Conservation (phyloP, 73 alveolate genomes). For the Paramecium primaurelia region DNA sequence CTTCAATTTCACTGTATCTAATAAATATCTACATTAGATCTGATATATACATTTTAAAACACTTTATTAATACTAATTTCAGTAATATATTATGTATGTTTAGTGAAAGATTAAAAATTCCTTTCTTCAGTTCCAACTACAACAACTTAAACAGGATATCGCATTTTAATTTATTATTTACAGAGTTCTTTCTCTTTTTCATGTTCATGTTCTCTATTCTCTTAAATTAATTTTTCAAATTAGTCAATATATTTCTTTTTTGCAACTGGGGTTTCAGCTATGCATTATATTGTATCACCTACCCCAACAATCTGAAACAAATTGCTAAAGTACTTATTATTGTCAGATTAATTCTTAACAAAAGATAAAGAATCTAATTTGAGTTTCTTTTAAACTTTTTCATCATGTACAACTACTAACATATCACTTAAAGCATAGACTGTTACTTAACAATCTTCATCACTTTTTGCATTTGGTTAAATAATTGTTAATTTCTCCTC, state of each 20-base stretch:
- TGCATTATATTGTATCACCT: conserved; percentile 16
- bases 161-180: neutral
- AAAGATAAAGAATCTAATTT: neutral
- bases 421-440: conserved; percentile 13
- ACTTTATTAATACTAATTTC: conserved; percentile 21
- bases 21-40: neutral
- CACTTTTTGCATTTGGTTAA: neutral
- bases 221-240: neutral
- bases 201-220: neutral
- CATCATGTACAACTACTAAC: neutral
- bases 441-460: neutral
- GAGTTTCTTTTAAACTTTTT: neutral
- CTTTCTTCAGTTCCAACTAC: conserved; percentile 39
- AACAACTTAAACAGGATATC: conserved; percentile 26
- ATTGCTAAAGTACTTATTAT: conserved; percentile 11
- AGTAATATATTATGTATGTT: conserved; percentile 23
- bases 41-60: neutral
- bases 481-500: conserved; percentile 26
- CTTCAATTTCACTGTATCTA: conserved; percentile 23
- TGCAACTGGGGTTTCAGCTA: neutral
- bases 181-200: neutral
- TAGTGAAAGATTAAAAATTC: neutral
- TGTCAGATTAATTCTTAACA: conserved; percentile 5
- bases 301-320: conserved; percentile 8
- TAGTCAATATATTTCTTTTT: neutral